Evolutionary conservation across 2,329 filamentous ascomycete species (phyloP), one percentile per base, ranked within the genome.

Genomic region (Xylariaceae sp.): DNA sequence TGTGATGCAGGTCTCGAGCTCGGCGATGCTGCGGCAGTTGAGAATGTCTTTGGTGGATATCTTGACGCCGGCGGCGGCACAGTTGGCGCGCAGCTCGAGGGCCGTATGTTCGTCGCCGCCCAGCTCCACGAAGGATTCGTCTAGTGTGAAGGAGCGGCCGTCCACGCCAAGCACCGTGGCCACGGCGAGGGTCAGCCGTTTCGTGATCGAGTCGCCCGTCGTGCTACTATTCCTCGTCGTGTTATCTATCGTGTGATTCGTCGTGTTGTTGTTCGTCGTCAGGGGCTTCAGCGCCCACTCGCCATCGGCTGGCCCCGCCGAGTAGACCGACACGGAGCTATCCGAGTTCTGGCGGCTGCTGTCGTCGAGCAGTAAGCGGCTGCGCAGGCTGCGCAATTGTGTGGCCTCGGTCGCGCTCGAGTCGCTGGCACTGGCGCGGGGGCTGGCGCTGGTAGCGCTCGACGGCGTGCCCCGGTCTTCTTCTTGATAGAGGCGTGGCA

Each of bases 81-180:
- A 64, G n/a, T 42, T 51, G 23, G 47, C 51, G 21, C 53, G 46
- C 10, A 64, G 44, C 11, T 53, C 49, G 16, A 39, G 44, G n/a
- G 24, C 24, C 24, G n/a, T 26, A 5, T 14, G 5, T 13, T 26
- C 12, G 24, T 11, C 15, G 12, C 24, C 24, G n/a, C 24, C 24
- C 7, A 68, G 48, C 16, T 69, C 65, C 28, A 46, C 42, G 33
- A 69, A 68, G 10, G 65, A 69, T 37, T 64, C 60, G 36, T 60
- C 54, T 5, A 61, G 45, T 11, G 53, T 47, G 11, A 67, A 52
- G 1, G 49, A 42, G 15, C 49, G 37, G 5, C 40, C 37, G 2
- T 56, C 46, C 3, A 64, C 49, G 12, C 52, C 49, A 8, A 68
- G 53, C 1, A 63, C 56, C 17, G 59, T 49, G 3, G 63, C 53